Conservation (phyloP, 768 basidiomycete species). For the Tylopilus plumbeoviolaceoides region DNA sequence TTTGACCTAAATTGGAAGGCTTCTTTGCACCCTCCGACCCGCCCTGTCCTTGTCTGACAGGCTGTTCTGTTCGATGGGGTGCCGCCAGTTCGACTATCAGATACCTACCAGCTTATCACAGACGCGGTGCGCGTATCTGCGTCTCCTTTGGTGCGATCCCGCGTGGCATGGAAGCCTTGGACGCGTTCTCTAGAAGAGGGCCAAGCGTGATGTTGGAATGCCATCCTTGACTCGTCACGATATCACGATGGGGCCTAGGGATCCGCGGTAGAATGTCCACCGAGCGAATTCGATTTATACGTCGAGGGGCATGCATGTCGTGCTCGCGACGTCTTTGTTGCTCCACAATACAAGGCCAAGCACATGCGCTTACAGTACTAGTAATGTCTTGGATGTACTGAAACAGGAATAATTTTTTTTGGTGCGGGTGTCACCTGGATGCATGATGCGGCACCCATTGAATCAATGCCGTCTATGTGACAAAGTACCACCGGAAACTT, state of each 20-base stretch:
- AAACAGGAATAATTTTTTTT: background rate
- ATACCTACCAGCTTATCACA: constrained; percentile 11
- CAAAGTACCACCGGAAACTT: constrained; percentile 15
- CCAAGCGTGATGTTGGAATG: constrained; percentile 8
- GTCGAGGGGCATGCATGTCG: background rate
- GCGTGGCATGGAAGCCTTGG: background rate
- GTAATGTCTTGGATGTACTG: no score
- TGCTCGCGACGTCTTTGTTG: background rate
- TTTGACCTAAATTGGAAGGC: constrained; percentile 26
- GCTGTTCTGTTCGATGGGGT: constrained; percentile 17
- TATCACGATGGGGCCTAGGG: constrained; percentile 20
- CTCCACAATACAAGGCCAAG: background rate
- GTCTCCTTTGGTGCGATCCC: background rate
- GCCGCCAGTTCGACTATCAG: constrained; percentile 25
- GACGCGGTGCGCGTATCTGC: background rate
- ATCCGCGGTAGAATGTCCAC: constrained; percentile 20
- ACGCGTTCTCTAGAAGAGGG: background rate
- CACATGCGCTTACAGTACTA: background rate
- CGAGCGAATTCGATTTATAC: background rate
- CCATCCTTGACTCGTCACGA: constrained; percentile 20
- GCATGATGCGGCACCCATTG: background rate
- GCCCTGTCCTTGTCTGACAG: constrained; percentile 26
- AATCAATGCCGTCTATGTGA: constrained; percentile 19
- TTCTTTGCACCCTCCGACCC: constrained; percentile 28
- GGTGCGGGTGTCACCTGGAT: background rate